phyloP scores from a whole-genome alignment of 192 early-diverging fungal species.

The Globomyces pollinis-pini region DNA sequence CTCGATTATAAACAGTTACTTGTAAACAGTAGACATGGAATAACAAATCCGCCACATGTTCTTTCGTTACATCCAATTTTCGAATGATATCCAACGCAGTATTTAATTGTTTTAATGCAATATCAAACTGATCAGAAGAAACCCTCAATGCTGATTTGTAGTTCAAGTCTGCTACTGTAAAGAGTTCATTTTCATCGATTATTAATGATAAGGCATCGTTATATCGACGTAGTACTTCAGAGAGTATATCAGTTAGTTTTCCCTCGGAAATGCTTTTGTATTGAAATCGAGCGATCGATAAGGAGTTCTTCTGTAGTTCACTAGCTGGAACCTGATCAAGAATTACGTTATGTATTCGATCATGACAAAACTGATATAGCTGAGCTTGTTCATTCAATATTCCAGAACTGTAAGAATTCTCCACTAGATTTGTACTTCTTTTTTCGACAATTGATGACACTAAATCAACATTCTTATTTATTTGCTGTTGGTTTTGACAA shows the following conservation, averaged over 20 bases:
- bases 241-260: not conserved
- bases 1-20: not conserved
- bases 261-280: not conserved
- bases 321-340: not conserved
- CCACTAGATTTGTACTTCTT: not conserved
- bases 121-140: not conserved
- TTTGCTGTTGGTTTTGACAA: not conserved
- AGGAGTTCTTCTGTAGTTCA: not conserved
- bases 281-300: not conserved
- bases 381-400: not conserved
- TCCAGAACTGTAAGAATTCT: not conserved
- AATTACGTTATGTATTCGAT: not conserved
- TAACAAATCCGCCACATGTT: not conserved
- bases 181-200: not conserved
- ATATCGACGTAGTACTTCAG: not conserved
- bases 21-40: not conserved
- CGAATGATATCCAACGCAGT: not conserved
- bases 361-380: constrained; percentile 6
- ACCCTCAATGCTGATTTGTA: not conserved
- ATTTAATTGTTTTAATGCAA: not conserved
- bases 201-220: not conserved
- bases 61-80: not conserved
- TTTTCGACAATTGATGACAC: not conserved
- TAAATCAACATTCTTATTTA: too few relatives aligned
- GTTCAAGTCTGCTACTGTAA: not conserved